Evolutionary conservation across 345 rosid genomes (phyloP).

Genomic region (Acer negundo): DNA sequence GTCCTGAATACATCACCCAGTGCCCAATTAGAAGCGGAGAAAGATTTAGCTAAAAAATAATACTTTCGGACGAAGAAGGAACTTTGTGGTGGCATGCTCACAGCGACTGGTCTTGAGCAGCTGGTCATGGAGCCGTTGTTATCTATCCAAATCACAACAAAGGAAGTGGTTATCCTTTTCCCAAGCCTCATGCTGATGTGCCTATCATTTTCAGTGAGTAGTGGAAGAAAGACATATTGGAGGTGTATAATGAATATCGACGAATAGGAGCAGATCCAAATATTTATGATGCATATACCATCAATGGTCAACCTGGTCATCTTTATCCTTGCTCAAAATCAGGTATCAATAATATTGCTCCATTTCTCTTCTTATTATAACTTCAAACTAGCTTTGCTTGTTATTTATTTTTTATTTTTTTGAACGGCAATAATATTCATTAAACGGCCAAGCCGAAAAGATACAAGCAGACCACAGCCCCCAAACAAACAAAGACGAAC

Average conservation of each 20-base stretch:
- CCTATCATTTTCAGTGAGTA: conserved; percentile 47
- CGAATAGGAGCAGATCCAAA: conserved; percentile 30
- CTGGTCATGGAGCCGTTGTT: conserved; percentile 43
- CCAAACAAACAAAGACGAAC: too few species aligned
- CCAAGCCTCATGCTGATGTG: conserved; percentile 25
- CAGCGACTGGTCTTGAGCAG: conserved; percentile 39
- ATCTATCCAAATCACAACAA: conserved; percentile 25
- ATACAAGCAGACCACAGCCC: too few species aligned
- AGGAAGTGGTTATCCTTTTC: conserved; percentile 35
- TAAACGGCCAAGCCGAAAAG: too few species aligned
- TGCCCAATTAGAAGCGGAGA: conserved; percentile 38
- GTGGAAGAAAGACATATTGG: conserved; percentile 36
- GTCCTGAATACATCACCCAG: conserved; percentile 47
- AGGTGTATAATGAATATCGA: conserved; percentile 9
- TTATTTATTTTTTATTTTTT: too few species aligned
- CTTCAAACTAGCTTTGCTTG: neutral
- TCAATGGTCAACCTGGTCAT: conserved; percentile 56
- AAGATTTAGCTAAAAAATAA: conserved; percentile 28
- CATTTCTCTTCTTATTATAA: neutral
- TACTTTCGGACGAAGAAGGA: conserved; percentile 34
- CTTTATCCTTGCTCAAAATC: conserved; percentile 37
- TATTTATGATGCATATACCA: conserved; percentile 37
- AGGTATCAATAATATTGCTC: conserved; percentile 11
- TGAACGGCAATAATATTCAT: too few species aligned
- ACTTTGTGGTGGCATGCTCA: conserved; percentile 42